A percentile compares a stretch with the other conserved stretches of the same genome.
Conservation (phyloP, 768 basidiomycete species). For the Xerocomellus intermedius region DNA sequence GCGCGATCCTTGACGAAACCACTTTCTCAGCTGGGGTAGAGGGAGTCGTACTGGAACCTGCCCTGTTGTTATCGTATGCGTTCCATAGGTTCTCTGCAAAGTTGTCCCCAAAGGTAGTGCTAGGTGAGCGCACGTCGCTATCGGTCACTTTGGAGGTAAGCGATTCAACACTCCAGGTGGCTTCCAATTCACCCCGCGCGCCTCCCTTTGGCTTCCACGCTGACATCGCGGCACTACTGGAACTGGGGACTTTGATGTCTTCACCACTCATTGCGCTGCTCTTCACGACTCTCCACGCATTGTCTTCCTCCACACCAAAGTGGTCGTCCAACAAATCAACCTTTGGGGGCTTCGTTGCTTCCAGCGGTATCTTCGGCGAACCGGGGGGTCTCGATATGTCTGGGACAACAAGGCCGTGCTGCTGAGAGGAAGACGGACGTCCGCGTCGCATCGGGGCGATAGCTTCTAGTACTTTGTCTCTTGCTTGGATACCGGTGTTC, state of each 20-base stretch:
- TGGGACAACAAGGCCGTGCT: conserved; percentile 36
- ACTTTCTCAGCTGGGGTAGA: conserved; percentile 13
- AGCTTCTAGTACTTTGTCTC: conserved; percentile 76
- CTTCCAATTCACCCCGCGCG: conserved; percentile 26
- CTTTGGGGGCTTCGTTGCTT: conserved; percentile 16
- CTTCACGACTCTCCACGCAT: conserved; percentile 46
- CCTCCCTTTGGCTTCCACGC: conserved; percentile 31
- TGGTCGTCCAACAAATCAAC: conserved; percentile 37
- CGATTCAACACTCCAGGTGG: conserved; percentile 42
- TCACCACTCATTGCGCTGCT: conserved; percentile 14
- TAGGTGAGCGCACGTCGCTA: conserved; percentile 22
- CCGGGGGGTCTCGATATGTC: conserved; percentile 29
- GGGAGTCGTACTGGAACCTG: conserved; percentile 4
- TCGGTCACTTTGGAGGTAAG: conserved; percentile 23
- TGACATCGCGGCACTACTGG: conserved; percentile 22
- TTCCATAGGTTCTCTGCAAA: conserved; percentile 58
- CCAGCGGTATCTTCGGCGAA: conserved; percentile 15
- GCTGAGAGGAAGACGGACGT: conserved; percentile 46
- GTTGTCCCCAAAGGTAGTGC: conserved; percentile 60
- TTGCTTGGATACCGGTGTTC: conserved; percentile 60
- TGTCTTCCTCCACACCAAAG: conserved; percentile 43
- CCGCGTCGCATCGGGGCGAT: conserved; percentile 79
- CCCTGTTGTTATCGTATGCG: conserved; percentile 40
- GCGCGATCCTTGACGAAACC: conserved; percentile 23
- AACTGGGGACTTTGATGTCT: conserved; percentile 22